Evolutionary conservation across 305 asterid species (phyloP).

Genomic region (Solanum hybrid): DNA sequence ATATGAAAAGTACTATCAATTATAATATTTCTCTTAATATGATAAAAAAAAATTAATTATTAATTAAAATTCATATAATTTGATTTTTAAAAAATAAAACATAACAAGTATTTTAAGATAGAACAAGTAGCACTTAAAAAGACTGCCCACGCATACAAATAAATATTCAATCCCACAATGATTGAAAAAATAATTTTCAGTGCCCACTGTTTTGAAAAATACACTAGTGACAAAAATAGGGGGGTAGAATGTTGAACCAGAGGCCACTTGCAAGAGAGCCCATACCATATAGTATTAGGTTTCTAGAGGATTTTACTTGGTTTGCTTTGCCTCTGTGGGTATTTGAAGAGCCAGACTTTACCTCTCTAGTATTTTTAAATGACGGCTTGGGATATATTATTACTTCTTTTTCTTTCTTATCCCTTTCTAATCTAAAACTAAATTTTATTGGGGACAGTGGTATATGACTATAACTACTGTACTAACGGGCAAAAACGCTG

Average conservation of each 20-base stretch:
- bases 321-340: slow-evolving; percentile 4
- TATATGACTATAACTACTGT: background rate
- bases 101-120: background rate
- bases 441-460: background rate
- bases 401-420: background rate
- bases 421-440: background rate
- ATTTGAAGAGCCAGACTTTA: background rate
- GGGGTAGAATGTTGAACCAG: slow-evolving; percentile 7
- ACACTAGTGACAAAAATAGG: slow-evolving; percentile 1
- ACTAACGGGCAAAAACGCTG: background rate
- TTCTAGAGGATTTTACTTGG: slow-evolving; percentile 1
- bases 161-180: background rate
- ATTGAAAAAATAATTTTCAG: background rate
- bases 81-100: background rate
- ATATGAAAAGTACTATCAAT: background rate
- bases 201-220: background rate
- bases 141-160: background rate
- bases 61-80: background rate
- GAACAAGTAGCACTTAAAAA: background rate
- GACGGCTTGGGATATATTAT: background rate
- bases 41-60: background rate
- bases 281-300: slow-evolving; percentile 3
- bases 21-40: background rate
- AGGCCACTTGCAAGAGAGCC: slow-evolving; percentile 21
- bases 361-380: background rate